phyloP scores from a whole-genome alignment of 2,329 filamentous ascomycete genomes.

The Paraconiothyrium sp. region DNA sequence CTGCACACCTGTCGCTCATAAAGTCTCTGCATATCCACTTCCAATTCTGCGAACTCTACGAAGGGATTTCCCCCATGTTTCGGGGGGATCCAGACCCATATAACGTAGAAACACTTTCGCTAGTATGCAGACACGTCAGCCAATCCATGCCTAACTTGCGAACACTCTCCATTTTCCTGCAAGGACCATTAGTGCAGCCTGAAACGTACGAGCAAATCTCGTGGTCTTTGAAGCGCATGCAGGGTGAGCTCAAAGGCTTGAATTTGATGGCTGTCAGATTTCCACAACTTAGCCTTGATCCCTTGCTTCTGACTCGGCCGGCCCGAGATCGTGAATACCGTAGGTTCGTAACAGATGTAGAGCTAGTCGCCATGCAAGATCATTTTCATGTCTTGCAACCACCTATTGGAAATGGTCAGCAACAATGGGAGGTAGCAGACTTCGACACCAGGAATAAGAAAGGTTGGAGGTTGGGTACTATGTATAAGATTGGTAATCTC shows the following conservation, averaged over 20 bases:
- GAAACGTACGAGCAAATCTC: constrained; percentile 1
- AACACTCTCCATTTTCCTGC: constrained; percentile 3
- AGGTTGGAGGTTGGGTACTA: constrained; percentile 4
- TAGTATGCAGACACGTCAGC: constrained; percentile 6
- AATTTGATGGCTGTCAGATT: constrained; percentile 4
- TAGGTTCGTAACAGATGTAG: background rate
- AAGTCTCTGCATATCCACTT: constrained; percentile 4
- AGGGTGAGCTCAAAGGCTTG: constrained; percentile 1
- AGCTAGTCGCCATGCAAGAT: background rate
- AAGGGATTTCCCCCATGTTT: background rate
- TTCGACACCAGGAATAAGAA: background rate
- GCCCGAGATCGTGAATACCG: background rate
- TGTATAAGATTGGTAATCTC: background rate
- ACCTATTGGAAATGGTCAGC: constrained; percentile 2
- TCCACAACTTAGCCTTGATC: background rate
- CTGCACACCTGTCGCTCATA: constrained; percentile 1
- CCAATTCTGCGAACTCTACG: constrained; percentile 1
- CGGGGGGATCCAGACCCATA: constrained; percentile 1
- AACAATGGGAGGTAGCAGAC: constrained; percentile 3
- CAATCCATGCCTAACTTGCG: constrained; percentile 6
- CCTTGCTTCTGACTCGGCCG: background rate
- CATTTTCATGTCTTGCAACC: background rate
- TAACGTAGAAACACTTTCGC: background rate
- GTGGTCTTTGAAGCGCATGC: background rate
- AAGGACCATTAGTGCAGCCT: constrained; percentile 4